Conservation (phyloP, 352 stramenopile genomes). For the Globisporangium perplexum region DNA sequence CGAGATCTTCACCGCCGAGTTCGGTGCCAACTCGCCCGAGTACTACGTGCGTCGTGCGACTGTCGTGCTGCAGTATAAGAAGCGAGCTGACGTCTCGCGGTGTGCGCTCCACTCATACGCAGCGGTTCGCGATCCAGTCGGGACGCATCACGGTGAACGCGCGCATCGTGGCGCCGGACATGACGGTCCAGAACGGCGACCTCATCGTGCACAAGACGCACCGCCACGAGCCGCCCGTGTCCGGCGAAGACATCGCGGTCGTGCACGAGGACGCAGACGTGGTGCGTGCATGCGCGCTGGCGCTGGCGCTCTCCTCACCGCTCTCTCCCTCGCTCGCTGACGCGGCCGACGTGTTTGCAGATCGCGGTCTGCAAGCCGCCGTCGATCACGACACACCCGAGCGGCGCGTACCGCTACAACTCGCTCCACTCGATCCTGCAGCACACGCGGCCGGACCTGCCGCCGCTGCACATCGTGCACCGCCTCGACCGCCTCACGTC, state of each 20-base stretch:
- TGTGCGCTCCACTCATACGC: no score
- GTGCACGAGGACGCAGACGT: slow-evolving; percentile 74
- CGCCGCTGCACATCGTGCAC: slow-evolving; percentile 89
- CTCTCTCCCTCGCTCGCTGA: background rate
- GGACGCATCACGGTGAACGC: slow-evolving; percentile 93
- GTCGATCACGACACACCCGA: slow-evolving; percentile 93
- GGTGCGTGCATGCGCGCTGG: slow-evolving; percentile 20
- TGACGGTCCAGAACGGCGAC: slow-evolving; percentile 90
- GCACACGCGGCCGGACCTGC: slow-evolving; percentile 60
- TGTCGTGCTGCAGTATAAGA: no score
- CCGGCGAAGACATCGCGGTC: slow-evolving; percentile 70
- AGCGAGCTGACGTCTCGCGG: no score
- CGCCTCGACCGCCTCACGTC: slow-evolving; percentile 96
- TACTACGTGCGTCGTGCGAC: slow-evolving; percentile 58
- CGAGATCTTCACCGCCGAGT: slow-evolving; percentile 88
- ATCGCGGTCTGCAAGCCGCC: slow-evolving; percentile 87
- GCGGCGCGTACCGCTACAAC: slow-evolving; percentile 94
- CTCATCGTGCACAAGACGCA: slow-evolving; percentile 93
- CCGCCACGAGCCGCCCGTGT: slow-evolving; percentile 95
- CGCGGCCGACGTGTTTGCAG: slow-evolving; percentile 17
- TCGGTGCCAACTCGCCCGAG: slow-evolving; percentile 77
- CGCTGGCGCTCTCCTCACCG: no score
- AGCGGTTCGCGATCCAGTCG: slow-evolving; percentile 90
- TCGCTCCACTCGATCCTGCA: slow-evolving; percentile 85
- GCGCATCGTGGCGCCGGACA: slow-evolving; percentile 64